A percentile compares a stretch with the other conserved stretches of the same genome.
Evolutionary conservation across 2,329 filamentous ascomycete genomes (phyloP).

Genomic region (Chrysoporthe puriensis): DNA sequence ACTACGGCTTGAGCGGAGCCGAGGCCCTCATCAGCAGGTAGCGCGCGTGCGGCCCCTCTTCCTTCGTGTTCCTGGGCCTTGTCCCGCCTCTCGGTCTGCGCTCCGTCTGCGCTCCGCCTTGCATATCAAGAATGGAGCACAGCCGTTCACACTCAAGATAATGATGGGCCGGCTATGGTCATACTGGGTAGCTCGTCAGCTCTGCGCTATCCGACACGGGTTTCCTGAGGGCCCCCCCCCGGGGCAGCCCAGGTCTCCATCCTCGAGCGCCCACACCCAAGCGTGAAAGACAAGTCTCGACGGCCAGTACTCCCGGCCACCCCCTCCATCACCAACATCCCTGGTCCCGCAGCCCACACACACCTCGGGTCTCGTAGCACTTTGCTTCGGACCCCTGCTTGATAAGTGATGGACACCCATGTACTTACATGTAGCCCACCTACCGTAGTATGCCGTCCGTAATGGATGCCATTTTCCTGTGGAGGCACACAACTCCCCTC

Average conservation of each 20-base stretch:
- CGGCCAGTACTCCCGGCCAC: conserved; percentile 18
- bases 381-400: conserved; percentile 28
- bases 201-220: conserved; percentile 11
- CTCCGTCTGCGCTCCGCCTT: background rate
- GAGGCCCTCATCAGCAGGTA: background rate
- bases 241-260: conserved; percentile 9
- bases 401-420: conserved; percentile 27
- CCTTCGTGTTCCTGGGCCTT: background rate
- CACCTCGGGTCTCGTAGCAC: conserved; percentile 29
- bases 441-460: conserved; percentile 12
- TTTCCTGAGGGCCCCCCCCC: conserved; percentile 5
- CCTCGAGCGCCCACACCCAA: conserved; percentile 23
- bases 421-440: conserved; percentile 25
- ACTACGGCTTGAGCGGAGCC: background rate
- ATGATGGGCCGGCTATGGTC: conserved; percentile 6
- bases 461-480: conserved; percentile 19
- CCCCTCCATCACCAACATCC: conserved; percentile 26
- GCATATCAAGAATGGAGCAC: conserved; percentile 3
- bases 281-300: conserved; percentile 14
- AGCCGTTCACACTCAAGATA: background rate
- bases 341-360: conserved; percentile 28
- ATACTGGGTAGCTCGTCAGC: background rate
- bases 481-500: conserved; percentile 13
- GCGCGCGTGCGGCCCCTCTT: background rate
- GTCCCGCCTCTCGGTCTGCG: conserved; percentile 7